phyloP scores from a whole-genome alignment of 179 eudicot species.

The Amaranthus tricolor region DNA sequence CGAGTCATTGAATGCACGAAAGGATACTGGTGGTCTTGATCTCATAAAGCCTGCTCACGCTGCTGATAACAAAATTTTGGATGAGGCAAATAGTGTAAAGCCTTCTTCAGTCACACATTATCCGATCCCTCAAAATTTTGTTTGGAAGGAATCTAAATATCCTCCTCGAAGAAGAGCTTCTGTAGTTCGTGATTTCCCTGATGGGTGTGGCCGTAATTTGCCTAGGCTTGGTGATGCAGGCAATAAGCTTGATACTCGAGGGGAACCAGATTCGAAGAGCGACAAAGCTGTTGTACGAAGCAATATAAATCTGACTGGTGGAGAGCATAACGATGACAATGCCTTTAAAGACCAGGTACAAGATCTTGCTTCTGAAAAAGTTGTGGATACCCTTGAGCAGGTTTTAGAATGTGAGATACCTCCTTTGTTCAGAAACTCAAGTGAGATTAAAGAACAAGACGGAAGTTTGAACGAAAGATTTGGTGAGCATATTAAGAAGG shows the following conservation, averaged over 20 bases:
- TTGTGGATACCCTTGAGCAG: slow-evolving; percentile 19
- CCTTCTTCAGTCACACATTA: slow-evolving; percentile 11
- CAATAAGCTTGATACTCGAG: slow-evolving; percentile 14
- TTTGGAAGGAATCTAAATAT: slow-evolving; percentile 26
- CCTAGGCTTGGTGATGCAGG: slow-evolving; percentile 17
- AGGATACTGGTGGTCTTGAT: slow-evolving; percentile 5
- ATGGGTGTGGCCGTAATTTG: slow-evolving; percentile 61
- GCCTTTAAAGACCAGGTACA: slow-evolving; percentile 13
- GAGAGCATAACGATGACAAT: slow-evolving; percentile 7
- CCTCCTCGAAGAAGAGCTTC: slow-evolving; percentile 42
- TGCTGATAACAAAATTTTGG: slow-evolving; percentile 1
- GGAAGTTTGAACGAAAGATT: slow-evolving; percentile 11
- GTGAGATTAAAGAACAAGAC: slow-evolving; percentile 15
- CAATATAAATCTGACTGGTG: slow-evolving; percentile 9
- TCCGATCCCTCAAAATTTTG: slow-evolving; percentile 22
- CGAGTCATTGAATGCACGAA: slow-evolving; percentile 1
- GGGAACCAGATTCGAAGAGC: slow-evolving; percentile 1
- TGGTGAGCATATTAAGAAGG: slow-evolving; percentile 8
- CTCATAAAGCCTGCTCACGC: slow-evolving; percentile 8
- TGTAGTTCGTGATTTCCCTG: slow-evolving; percentile 76
- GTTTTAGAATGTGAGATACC: slow-evolving; percentile 16
- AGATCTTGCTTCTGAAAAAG: slow-evolving; percentile 14
- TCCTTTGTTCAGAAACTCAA: neutral
- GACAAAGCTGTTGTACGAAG: neutral
- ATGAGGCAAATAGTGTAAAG: slow-evolving; percentile 14